These are phyloP conservation scores for Vararia minispora DNA, from an alignment of 768 basidiomycete genomes.

Conservation along the genomic window DNA sequence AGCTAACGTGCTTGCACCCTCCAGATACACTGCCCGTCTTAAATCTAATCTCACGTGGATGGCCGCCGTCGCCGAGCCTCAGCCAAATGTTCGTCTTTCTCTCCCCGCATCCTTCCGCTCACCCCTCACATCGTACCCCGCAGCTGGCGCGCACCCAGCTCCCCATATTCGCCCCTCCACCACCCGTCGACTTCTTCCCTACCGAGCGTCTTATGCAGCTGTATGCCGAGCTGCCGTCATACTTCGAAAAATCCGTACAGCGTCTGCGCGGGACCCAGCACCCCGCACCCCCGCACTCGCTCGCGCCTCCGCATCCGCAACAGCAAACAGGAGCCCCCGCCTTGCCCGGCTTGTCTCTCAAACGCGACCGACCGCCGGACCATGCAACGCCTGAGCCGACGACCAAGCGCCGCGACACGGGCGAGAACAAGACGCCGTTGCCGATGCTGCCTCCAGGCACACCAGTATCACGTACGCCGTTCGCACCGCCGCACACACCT, in stretches of 20 bases:
- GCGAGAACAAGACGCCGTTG: slow-evolving; percentile 39
- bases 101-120: slow-evolving; percentile 6
- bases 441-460: slow-evolving; percentile 18
- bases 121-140: no score
- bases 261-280: slow-evolving; percentile 40
- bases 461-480: no score
- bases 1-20: slow-evolving; percentile 10
- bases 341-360: slow-evolving; percentile 27
- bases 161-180: slow-evolving; percentile 47
- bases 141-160: no score
- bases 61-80: slow-evolving; percentile 54
- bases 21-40: slow-evolving; percentile 48
- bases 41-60: slow-evolving; percentile 67
- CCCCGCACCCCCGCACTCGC: slow-evolving; percentile 23
- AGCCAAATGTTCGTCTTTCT: slow-evolving; percentile 32
- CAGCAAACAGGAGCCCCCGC: slow-evolving; percentile 16
- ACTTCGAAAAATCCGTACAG: slow-evolving; percentile 63
- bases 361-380: slow-evolving; percentile 47
- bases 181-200: slow-evolving; percentile 37
- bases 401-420: slow-evolving; percentile 61
- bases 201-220: slow-evolving; percentile 54
- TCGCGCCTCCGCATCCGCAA: no score
- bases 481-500: slow-evolving; percentile 1
- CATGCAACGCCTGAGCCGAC: slow-evolving; percentile 30
- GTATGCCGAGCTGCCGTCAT: slow-evolving; percentile 45